Conservation (phyloP, 208 protist species). For the Trypanosoma cruzi region DNA sequence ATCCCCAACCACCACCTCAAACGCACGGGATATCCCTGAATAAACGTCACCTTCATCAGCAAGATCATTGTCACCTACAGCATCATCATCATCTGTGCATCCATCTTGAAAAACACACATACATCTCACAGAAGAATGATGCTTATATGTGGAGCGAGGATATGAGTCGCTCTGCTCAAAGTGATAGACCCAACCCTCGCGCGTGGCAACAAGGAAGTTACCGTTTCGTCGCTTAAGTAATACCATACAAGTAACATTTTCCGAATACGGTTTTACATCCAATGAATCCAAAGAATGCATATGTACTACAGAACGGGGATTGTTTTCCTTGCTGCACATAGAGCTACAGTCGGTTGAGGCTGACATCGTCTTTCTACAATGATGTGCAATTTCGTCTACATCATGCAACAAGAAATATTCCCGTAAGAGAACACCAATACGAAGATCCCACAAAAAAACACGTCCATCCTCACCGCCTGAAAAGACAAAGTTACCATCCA, state of each 20-base stretch:
- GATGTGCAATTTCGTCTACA: not conserved
- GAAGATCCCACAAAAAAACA: conserved; percentile 41
- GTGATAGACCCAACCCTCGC: conserved; percentile 29
- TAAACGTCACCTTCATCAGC: not conserved
- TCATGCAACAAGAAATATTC: conserved; percentile 29
- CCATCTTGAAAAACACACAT: conserved; percentile 29
- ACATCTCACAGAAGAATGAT: conserved; percentile 16
- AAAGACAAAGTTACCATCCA: conserved; percentile 37
- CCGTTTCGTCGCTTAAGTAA: conserved; percentile 20
- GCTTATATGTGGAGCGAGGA: conserved; percentile 17
- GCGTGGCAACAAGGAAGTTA: conserved; percentile 28
- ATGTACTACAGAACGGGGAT: not conserved
- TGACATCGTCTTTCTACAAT: not conserved
- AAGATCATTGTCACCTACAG: not conserved
- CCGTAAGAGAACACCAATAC: conserved; percentile 18
- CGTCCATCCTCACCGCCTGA: conserved; percentile 44
- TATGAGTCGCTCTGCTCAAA: conserved; percentile 22
- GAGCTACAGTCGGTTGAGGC: too few species aligned
- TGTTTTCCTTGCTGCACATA: conserved; percentile 1
- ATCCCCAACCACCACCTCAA: conserved; percentile 25
- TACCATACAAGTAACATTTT: conserved; percentile 19
- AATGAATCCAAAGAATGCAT: not conserved
- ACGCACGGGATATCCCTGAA: not conserved
- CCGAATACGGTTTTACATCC: not conserved
- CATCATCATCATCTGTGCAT: not conserved